Evolutionary conservation across 2,329 filamentous ascomycete species (phyloP).

Genomic region (Aspergillus arachidicola): DNA sequence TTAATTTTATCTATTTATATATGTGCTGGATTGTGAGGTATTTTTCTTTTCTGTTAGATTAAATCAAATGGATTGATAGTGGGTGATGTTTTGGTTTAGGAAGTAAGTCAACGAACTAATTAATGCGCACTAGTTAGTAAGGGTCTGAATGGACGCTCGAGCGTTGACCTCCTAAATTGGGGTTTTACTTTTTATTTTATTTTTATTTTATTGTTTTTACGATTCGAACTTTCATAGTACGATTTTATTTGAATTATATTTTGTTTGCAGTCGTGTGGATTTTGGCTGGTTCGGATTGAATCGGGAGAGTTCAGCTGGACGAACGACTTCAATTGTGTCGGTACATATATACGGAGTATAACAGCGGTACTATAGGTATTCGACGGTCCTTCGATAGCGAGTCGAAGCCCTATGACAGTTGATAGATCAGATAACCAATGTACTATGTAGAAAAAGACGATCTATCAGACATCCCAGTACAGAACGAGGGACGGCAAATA

Average conservation of each 20-base stretch:
- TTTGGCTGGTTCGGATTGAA: not conserved
- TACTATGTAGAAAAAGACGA: not conserved
- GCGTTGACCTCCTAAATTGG: not conserved
- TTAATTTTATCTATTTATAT: too few species aligned
- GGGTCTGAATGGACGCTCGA: constrained; percentile 1
- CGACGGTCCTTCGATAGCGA: not conserved
- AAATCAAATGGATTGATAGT: not conserved
- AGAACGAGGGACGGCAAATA: not conserved
- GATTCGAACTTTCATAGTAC: too few species aligned
- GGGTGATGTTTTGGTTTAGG: not conserved
- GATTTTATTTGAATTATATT: not conserved
- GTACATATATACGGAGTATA: not conserved
- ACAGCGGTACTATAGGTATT: not conserved
- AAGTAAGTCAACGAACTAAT: not conserved
- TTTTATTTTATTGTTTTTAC: not conserved
- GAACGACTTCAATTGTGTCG: not conserved
- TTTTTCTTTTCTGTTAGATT: not conserved
- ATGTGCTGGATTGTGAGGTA: not conserved
- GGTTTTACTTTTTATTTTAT: not conserved
- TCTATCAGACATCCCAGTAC: not conserved
- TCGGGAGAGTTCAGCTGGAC: not conserved
- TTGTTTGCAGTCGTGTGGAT: not conserved
- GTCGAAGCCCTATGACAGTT: not conserved
- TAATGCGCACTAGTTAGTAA: not conserved
- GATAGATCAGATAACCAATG: constrained; percentile 3